Percentiles rank a stretch among this genome's conserved stretches.
phyloP scores from a whole-genome alignment of 2,329 filamentous ascomycete genomes.

The Huntiella moniliformis region DNA sequence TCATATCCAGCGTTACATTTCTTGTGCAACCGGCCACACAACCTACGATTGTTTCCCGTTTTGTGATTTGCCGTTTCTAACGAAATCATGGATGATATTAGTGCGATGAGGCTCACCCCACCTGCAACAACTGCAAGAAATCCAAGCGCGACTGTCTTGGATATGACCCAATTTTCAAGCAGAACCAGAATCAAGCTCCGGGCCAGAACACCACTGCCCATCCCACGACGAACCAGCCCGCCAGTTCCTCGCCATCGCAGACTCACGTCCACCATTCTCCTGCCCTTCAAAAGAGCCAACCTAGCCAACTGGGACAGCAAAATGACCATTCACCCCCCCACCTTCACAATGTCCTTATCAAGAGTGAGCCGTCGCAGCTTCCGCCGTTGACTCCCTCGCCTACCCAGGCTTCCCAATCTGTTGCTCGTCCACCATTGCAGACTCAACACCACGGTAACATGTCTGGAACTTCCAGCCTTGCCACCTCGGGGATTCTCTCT shows the following conservation, averaged over 20 bases:
- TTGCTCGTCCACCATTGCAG: slow-evolving; percentile 7
- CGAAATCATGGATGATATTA: slow-evolving; percentile 21
- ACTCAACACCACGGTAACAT: neutral
- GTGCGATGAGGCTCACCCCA: slow-evolving; percentile 93
- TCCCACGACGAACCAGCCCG: slow-evolving; percentile 5
- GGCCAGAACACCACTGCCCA: slow-evolving; percentile 13
- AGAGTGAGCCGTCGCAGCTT: neutral
- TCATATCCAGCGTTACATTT: neutral
- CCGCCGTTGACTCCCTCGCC: neutral
- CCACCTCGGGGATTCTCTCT: slow-evolving; percentile 4
- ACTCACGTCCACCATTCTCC: neutral
- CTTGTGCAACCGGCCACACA: slow-evolving; percentile 9
- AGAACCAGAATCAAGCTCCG: slow-evolving; percentile 27
- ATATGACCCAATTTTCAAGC: slow-evolving; percentile 76
- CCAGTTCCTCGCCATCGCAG: slow-evolving; percentile 4
- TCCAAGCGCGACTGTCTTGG: slow-evolving; percentile 73
- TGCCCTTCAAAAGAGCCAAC: neutral
- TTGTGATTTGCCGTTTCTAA: neutral
- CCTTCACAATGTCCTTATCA: neutral
- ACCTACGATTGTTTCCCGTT: neutral
- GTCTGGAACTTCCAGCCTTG: neutral
- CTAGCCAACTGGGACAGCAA: neutral
- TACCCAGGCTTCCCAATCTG: neutral
- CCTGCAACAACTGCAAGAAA: slow-evolving; percentile 79
- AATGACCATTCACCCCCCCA: slow-evolving; percentile 3